Conservation (phyloP, 306 rosid species). For the Citrullus colocynthis region DNA sequence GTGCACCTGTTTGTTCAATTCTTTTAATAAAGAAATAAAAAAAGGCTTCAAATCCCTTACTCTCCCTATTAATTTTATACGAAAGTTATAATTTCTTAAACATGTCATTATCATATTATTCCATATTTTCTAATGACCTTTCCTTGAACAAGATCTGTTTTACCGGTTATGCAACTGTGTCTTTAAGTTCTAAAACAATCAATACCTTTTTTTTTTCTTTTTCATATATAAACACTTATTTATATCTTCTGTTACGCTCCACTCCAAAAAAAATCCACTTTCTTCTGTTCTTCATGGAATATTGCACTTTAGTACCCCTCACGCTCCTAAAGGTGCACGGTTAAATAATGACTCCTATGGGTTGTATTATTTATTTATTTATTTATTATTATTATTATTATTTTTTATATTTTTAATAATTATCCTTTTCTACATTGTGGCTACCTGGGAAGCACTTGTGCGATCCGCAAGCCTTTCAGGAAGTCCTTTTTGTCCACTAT, state of each 20-base stretch:
- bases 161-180: background rate
- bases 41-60: background rate
- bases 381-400: no score
- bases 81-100: background rate
- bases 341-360: background rate
- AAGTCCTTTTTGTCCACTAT: background rate
- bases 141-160: background rate
- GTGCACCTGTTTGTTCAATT: background rate
- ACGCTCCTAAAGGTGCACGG: background rate
- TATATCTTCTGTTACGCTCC: background rate
- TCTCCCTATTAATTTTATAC: background rate
- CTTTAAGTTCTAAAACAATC: background rate
- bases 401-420: no score
- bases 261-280: background rate
- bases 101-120: background rate
- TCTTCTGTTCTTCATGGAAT: background rate
- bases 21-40: background rate
- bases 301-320: background rate
- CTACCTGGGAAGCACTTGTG: background rate
- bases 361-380: no score
- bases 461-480: background rate
- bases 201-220: background rate
- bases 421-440: background rate
- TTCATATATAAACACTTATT: background rate
- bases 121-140: background rate